Evolutionary conservation across 345 rosid species (phyloP).

Genomic region (Populus nigra): DNA sequence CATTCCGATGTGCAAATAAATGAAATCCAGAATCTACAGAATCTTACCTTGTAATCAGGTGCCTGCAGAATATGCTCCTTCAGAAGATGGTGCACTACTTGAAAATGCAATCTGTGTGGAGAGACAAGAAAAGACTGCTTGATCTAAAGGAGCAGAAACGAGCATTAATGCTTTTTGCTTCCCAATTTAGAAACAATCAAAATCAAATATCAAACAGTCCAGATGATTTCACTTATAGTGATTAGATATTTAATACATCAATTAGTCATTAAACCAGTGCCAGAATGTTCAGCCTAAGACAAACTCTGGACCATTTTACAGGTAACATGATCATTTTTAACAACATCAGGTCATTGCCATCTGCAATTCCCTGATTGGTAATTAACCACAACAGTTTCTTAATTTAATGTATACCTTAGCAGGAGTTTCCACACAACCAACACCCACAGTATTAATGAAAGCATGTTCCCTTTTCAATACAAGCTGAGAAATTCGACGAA

Average conservation of each 20-base stretch:
- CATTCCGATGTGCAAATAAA: not conserved
- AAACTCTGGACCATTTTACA: not conserved
- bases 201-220: not conserved
- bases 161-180: slow-evolving; percentile 12
- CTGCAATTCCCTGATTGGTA: not conserved
- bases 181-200: slow-evolving; percentile 12
- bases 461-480: slow-evolving; percentile 79
- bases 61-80: slow-evolving; percentile 56
- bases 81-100: slow-evolving; percentile 60
- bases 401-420: slow-evolving; percentile 44
- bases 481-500: slow-evolving; percentile 89
- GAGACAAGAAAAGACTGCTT: slow-evolving; percentile 67
- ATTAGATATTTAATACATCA: not conserved
- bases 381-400: not conserved
- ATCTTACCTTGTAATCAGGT: slow-evolving; percentile 72
- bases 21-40: slow-evolving; percentile 8
- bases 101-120: slow-evolving; percentile 77
- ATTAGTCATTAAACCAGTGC: not conserved
- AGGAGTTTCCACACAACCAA: slow-evolving; percentile 78
- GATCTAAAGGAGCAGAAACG: slow-evolving; percentile 45
- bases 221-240: not conserved
- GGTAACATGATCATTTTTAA: not conserved
- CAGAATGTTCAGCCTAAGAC: not conserved
- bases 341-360: not conserved
- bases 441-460: slow-evolving; percentile 72